These are phyloP conservation scores for Suillus lakei DNA, from an alignment of 768 basidiomycete genomes.

Conservation along the genomic window DNA sequence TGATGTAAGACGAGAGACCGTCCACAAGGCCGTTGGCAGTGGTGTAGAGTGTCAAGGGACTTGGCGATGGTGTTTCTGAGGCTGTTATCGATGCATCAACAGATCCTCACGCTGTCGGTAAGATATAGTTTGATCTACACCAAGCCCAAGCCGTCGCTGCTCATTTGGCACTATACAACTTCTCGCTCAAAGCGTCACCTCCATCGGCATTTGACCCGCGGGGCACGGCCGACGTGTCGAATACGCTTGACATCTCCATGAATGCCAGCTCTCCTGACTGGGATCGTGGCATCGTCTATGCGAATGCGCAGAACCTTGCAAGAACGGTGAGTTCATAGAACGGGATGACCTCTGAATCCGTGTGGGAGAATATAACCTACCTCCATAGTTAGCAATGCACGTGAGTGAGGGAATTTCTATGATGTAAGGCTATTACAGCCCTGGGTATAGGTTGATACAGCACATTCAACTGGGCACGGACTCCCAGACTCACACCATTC, in stretches of 20 bases:
- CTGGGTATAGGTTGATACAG: too few relatives aligned
- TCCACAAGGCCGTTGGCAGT: conserved; percentile 72
- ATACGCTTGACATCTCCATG: conserved; percentile 54
- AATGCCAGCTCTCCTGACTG: conserved; percentile 55
- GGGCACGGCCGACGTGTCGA: conserved; percentile 54
- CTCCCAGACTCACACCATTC: too few relatives aligned
- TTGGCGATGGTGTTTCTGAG: conserved; percentile 64
- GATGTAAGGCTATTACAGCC: too few relatives aligned
- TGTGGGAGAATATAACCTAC: too few relatives aligned
- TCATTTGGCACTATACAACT: conserved; percentile 74
- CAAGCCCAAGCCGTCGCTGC: conserved; percentile 68
- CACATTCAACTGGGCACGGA: too few relatives aligned
- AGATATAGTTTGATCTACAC: neutral
- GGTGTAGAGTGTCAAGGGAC: conserved; percentile 69
- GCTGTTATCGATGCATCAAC: conserved; percentile 64
- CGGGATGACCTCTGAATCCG: too few relatives aligned
- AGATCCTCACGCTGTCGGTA: conserved; percentile 82
- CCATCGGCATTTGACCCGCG: too few relatives aligned
- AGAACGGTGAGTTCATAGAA: conserved; percentile 56
- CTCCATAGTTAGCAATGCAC: too few relatives aligned
- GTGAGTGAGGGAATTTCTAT: too few relatives aligned
- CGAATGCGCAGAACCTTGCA: conserved; percentile 78
- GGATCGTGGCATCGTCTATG: conserved; percentile 76
- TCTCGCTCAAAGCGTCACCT: conserved; percentile 76
- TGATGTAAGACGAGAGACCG: conserved; percentile 59